Conservation (phyloP, 2,329 filamentous ascomycete species). For the Coleophoma eucalyptorum region DNA sequence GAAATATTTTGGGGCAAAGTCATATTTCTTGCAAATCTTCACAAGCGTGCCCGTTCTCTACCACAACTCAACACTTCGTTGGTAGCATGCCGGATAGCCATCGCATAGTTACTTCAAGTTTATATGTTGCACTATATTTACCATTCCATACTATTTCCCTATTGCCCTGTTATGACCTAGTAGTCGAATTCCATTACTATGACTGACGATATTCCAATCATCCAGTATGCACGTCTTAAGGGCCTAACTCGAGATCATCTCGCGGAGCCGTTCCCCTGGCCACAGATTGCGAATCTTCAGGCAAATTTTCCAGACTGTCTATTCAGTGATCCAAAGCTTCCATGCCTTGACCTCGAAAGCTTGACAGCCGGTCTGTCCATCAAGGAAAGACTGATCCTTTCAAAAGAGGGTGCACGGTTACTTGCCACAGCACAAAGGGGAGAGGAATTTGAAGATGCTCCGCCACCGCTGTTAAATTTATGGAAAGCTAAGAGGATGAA, state of each 20-base stretch:
- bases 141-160: no score
- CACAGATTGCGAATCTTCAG: constrained; percentile 13
- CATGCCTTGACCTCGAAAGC: constrained; percentile 10
- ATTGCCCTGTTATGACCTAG: neutral
- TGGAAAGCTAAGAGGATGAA: constrained; percentile 6
- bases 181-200: neutral
- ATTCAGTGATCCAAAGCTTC: constrained; percentile 12
- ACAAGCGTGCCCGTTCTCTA: no score
- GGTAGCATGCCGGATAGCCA: no score
- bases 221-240: constrained; percentile 24
- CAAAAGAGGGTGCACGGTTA: constrained; percentile 17
- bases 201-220: constrained; percentile 13
- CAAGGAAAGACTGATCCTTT: constrained; percentile 19
- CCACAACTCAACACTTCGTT: no score
- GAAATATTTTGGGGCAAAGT: no score
- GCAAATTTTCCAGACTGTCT: neutral
- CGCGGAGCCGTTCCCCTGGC: constrained; percentile 7
- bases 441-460: constrained; percentile 8
- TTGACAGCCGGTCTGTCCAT: constrained; percentile 3
- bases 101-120: no score
- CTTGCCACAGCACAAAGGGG: constrained; percentile 13
- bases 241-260: constrained; percentile 21
- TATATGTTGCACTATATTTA: no score
- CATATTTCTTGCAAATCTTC: no score
- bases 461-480: constrained; percentile 4